Percentiles rank a stretch among this genome's conserved stretches.
These are phyloP conservation scores for Paradendryphiella salina DNA, from an alignment of 2,329 filamentous ascomycete species.

Conservation along the genomic window DNA sequence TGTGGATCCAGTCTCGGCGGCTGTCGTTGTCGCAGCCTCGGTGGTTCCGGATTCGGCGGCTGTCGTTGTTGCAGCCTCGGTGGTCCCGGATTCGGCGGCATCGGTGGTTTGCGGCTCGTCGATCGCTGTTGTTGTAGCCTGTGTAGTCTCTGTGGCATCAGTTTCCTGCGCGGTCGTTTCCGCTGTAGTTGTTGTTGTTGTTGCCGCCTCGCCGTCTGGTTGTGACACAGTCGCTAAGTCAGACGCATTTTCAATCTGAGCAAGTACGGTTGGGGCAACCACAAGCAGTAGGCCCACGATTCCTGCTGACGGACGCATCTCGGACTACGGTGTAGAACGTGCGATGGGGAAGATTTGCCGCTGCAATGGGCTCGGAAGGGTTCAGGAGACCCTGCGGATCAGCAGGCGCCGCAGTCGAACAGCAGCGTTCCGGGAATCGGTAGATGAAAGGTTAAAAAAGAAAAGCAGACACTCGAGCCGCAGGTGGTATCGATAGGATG, in stretches of 20 bases:
- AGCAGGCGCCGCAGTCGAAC: constrained; percentile 8
- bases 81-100: constrained; percentile 12
- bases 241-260: constrained; percentile 37
- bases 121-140: constrained; percentile 16
- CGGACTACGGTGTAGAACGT: constrained; percentile 19
- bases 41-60: constrained; percentile 12
- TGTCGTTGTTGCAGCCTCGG: constrained; percentile 15
- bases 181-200: constrained; percentile 18
- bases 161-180: constrained; percentile 9
- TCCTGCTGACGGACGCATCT: constrained; percentile 39
- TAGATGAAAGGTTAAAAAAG: constrained; percentile 18
- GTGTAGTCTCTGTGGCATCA: constrained; percentile 7
- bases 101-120: background rate
- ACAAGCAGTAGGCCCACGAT: constrained; percentile 39
- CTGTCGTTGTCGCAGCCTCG: constrained; percentile 21
- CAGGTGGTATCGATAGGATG: constrained; percentile 21
- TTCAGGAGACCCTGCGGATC: constrained; percentile 32
- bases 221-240: constrained; percentile 33
- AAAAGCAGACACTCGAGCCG: constrained; percentile 10
- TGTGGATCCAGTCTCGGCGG: constrained; percentile 34
- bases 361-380: constrained; percentile 13
- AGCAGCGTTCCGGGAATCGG: constrained; percentile 4
- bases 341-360: constrained; percentile 11
- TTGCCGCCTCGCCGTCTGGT: constrained; percentile 26
- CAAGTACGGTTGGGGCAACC: constrained; percentile 37